A percentile compares a stretch with the other conserved stretches of the same genome.
Evolutionary conservation across 805 yeast species (phyloP).

Genomic region (Lipomyces spencermartinsiae): DNA sequence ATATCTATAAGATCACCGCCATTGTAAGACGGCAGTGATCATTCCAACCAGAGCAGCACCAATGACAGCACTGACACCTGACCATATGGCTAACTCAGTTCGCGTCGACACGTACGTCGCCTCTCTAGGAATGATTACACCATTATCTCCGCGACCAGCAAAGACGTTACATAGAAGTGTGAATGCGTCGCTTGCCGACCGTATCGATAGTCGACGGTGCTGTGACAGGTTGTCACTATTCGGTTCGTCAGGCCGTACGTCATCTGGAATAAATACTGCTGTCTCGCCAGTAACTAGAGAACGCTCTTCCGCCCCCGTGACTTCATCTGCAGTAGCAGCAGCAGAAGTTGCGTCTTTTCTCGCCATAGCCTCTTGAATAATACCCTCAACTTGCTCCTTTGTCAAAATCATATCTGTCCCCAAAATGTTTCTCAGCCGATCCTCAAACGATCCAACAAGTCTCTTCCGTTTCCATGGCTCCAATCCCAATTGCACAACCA

Average conservation of each 20-base stretch:
- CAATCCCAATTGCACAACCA: conserved; percentile 81
- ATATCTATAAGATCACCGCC: background rate
- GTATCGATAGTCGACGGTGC: background rate
- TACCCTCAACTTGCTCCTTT: background rate
- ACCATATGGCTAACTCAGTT: conserved; percentile 23
- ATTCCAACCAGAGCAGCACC: conserved; percentile 25
- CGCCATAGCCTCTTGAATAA: conserved; percentile 4
- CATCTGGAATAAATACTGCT: background rate
- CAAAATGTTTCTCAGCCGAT: conserved; percentile 66
- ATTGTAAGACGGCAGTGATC: background rate
- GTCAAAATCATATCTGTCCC: conserved; percentile 43
- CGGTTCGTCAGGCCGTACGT: background rate
- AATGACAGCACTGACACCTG: conserved; percentile 23
- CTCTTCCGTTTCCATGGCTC: conserved; percentile 94
- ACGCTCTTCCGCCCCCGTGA: background rate
- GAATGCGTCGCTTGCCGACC: conserved; percentile 5
- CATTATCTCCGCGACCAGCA: conserved; percentile 7
- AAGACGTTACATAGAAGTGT: conserved; percentile 9
- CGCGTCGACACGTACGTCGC: conserved; percentile 25
- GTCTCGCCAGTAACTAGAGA: background rate
- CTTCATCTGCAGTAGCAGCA: background rate
- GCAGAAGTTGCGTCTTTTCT: background rate
- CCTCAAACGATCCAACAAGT: conserved; percentile 82
- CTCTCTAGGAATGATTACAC: background rate
- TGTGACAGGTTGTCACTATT: background rate